Percentiles rank a stretch among this genome's conserved stretches.
phyloP scores from a whole-genome alignment of 1,284 basidiomycete species.

The Boletus mariae region DNA sequence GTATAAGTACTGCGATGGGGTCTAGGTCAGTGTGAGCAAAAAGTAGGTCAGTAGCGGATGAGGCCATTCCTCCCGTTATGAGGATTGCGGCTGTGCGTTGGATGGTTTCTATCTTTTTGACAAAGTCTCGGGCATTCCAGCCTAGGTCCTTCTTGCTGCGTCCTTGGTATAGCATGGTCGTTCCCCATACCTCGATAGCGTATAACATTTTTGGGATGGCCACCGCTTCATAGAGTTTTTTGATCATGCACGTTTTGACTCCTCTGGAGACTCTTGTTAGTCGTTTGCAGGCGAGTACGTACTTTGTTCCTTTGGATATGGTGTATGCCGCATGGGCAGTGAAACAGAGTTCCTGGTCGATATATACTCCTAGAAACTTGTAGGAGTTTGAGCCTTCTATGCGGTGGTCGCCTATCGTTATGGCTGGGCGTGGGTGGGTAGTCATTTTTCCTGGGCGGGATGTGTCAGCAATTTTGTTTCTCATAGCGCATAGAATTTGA shows the following conservation, averaged over 20 bases:
- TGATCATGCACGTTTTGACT: neutral
- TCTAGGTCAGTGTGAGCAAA: constrained; percentile 20
- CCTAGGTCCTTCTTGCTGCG: neutral
- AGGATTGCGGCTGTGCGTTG: neutral
- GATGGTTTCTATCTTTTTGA: neutral
- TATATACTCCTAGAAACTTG: neutral
- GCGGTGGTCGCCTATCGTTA: neutral
- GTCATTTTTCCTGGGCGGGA: too few relatives aligned
- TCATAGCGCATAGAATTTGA: neutral
- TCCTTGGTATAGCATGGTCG: neutral
- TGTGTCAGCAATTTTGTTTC: neutral
- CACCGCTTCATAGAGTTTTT: constrained; percentile 22
- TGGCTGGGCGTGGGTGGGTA: neutral
- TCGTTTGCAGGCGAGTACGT: neutral
- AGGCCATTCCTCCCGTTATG: neutral
- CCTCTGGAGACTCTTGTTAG: neutral
- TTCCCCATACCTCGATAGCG: constrained; percentile 2
- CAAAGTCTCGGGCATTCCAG: neutral
- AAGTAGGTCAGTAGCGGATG: constrained; percentile 13
- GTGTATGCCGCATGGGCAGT: neutral
- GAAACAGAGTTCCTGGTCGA: neutral
- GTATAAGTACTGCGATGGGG: constrained; percentile 11
- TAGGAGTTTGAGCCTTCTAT: neutral
- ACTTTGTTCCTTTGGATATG: constrained; percentile 2
- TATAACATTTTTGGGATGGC: constrained; percentile 30